Evolutionary conservation across 305 asterid species (phyloP).

Genomic region (Fraxinus xanthoxyloides): DNA sequence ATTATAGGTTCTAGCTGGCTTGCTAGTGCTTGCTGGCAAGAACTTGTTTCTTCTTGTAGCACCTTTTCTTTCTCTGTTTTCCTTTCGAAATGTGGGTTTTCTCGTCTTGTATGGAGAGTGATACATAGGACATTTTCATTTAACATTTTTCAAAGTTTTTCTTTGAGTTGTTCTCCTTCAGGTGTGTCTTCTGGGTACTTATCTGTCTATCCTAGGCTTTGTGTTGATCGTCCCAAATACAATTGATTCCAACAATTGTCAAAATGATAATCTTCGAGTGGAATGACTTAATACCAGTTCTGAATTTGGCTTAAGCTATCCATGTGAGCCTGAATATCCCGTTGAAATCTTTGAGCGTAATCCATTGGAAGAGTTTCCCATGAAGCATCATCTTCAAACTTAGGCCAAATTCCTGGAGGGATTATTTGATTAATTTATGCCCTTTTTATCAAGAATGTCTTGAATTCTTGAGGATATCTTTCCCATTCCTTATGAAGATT

Average conservation of each 20-base stretch:
- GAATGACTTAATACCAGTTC: not conserved
- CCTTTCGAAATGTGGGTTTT: not conserved
- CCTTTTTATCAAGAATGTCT: not conserved
- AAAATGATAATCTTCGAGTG: not conserved
- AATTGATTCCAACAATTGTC: not conserved
- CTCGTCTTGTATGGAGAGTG: not conserved
- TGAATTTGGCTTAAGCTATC: not conserved
- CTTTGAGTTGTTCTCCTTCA: too few relatives aligned
- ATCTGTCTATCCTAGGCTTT: too few relatives aligned
- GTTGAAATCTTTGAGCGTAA: not conserved
- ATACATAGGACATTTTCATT: not conserved
- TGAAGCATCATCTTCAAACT: not conserved
- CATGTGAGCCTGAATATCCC: not conserved
- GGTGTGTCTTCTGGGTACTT: too few relatives aligned
- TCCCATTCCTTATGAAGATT: not conserved
- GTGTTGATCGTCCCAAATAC: too few relatives aligned
- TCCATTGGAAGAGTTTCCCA: not conserved
- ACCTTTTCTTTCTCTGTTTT: not conserved
- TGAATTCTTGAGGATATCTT: not conserved
- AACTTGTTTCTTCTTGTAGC: not conserved
- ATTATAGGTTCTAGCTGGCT: not conserved
- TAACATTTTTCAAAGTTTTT: too few relatives aligned
- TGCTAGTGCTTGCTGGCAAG: too few relatives aligned
- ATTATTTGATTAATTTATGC: not conserved
- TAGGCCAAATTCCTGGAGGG: not conserved